Evolutionary conservation across 495 filamentous ascomycete species (phyloP).

Genomic region (Xylaria venustula): DNA sequence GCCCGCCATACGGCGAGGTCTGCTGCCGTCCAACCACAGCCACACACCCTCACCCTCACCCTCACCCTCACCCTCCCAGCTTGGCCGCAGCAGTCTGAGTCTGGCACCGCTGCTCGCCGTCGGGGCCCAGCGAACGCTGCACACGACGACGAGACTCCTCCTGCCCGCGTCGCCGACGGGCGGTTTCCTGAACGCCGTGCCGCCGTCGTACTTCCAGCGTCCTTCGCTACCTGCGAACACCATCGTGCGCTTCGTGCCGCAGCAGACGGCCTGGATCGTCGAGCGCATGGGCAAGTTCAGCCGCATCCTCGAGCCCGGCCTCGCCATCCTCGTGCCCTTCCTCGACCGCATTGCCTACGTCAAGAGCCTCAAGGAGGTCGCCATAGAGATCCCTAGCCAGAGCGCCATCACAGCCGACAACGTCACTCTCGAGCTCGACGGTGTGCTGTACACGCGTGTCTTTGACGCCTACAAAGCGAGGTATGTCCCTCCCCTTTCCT

Average conservation of each 20-base stretch:
- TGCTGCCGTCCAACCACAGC: background rate
- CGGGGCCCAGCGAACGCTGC: conserved; percentile 28
- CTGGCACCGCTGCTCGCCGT: conserved; percentile 18
- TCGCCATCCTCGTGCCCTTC: conserved; percentile 87
- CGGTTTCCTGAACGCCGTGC: conserved; percentile 29
- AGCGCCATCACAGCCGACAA: conserved; percentile 98
- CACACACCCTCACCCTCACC: background rate
- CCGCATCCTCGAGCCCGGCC: conserved; percentile 84
- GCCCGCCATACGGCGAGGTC: conserved; percentile 9
- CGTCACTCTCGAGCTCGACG: conserved; percentile 93
- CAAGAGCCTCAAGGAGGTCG: conserved; percentile 92
- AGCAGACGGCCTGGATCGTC: conserved; percentile 99
- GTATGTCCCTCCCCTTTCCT: conserved; percentile 39
- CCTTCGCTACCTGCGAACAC: conserved; percentile 83
- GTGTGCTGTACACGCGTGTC: conserved; percentile 89
- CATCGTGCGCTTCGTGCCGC: conserved; percentile 92
- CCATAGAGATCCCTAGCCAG: conserved; percentile 94
- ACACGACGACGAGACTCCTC: conserved; percentile 24
- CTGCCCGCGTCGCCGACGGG: conserved; percentile 10
- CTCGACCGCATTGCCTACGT: conserved; percentile 97
- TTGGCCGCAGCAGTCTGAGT: background rate
- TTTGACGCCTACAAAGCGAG: conserved; percentile 98
- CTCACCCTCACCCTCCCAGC: too few species aligned
- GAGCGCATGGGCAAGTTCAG: conserved; percentile 98
- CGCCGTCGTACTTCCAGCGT: conserved; percentile 57